Percentiles rank a stretch among this genome's conserved stretches.
Evolutionary conservation across 2,329 filamentous ascomycete genomes (phyloP).

Genomic region (Esteya vermicola): DNA sequence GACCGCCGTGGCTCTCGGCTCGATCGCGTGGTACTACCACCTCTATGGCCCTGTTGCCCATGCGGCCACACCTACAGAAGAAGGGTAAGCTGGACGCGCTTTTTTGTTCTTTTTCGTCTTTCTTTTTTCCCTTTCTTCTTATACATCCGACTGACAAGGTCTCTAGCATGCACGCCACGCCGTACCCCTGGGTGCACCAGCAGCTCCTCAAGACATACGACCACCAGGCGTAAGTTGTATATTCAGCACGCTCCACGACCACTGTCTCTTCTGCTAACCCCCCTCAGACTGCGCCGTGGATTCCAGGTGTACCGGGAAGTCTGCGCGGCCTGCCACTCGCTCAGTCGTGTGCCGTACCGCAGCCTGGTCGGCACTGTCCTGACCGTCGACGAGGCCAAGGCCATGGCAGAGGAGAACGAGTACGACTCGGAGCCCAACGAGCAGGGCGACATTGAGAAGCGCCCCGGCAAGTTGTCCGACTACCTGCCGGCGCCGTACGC

Average conservation of each 20-base stretch:
- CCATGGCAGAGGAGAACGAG: slow-evolving; percentile 92
- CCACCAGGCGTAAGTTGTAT: slow-evolving; percentile 69
- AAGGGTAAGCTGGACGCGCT: too few species aligned
- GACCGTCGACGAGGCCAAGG: slow-evolving; percentile 97
- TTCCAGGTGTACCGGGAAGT: slow-evolving; percentile 99
- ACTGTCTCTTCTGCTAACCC: neutral
- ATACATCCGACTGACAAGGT: neutral
- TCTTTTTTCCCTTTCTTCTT: neutral
- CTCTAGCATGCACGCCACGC: slow-evolving; percentile 71
- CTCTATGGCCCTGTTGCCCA: slow-evolving; percentile 79
- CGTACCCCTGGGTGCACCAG: slow-evolving; percentile 91
- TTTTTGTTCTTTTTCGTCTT: too few species aligned
- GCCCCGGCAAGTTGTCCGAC: slow-evolving; percentile 94
- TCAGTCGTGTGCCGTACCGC: slow-evolving; percentile 88
- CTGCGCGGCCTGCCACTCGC: slow-evolving; percentile 94
- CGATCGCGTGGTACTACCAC: slow-evolving; percentile 94
- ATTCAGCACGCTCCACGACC: too few species aligned
- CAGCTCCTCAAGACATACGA: slow-evolving; percentile 94
- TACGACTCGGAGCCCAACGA: slow-evolving; percentile 98
- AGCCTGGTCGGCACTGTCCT: slow-evolving; percentile 77
- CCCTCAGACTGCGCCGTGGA: slow-evolving; percentile 75
- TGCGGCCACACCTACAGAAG: slow-evolving; percentile 87
- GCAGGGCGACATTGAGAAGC: slow-evolving; percentile 95
- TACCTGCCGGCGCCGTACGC: slow-evolving; percentile 93
- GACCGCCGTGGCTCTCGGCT: slow-evolving; percentile 73